Evolutionary conservation across 2,329 filamentous ascomycete species (phyloP).

Genomic region (Trichoderma gracile): DNA sequence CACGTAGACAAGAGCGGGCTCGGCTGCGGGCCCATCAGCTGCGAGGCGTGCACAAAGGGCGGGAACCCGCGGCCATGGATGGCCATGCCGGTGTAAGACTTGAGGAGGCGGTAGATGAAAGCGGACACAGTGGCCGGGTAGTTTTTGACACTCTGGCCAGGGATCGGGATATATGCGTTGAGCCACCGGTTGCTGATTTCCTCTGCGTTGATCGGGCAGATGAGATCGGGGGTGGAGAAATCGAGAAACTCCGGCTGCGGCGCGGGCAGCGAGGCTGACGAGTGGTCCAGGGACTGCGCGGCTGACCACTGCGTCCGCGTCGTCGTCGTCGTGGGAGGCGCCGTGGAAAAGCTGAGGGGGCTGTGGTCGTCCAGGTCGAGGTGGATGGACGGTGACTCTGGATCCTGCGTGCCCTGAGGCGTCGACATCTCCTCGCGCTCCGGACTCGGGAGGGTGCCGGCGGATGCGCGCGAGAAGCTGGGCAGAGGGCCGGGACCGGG

Average conservation of each 20-base stretch:
- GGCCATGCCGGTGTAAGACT: constrained; percentile 44
- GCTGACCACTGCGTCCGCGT: not conserved
- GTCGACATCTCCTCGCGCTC: constrained; percentile 14
- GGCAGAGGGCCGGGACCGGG: not conserved
- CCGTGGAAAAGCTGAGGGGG: constrained; percentile 7
- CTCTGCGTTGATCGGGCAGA: constrained; percentile 49
- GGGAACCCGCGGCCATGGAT: constrained; percentile 42
- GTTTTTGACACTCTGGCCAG: constrained; percentile 45
- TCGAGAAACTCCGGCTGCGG: constrained; percentile 30
- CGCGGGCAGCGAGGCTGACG: not conserved
- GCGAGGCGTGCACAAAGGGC: constrained; percentile 48
- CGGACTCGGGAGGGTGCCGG: constrained; percentile 4
- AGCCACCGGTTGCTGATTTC: constrained; percentile 53
- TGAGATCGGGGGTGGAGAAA: constrained; percentile 41
- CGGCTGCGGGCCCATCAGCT: constrained; percentile 33
- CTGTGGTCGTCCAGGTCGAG: not conserved
- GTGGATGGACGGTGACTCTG: constrained; percentile 8
- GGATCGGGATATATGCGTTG: constrained; percentile 47
- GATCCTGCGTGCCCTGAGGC: not conserved
- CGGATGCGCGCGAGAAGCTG: constrained; percentile 1
- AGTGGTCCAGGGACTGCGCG: not conserved
- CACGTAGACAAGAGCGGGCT: constrained; percentile 43
- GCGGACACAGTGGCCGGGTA: constrained; percentile 42
- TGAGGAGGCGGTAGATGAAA: constrained; percentile 47
- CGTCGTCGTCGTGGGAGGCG: not conserved